These are phyloP conservation scores for Colletotrichum horii DNA, from an alignment of 2,329 filamentous ascomycete genomes.

Conservation along the genomic window DNA sequence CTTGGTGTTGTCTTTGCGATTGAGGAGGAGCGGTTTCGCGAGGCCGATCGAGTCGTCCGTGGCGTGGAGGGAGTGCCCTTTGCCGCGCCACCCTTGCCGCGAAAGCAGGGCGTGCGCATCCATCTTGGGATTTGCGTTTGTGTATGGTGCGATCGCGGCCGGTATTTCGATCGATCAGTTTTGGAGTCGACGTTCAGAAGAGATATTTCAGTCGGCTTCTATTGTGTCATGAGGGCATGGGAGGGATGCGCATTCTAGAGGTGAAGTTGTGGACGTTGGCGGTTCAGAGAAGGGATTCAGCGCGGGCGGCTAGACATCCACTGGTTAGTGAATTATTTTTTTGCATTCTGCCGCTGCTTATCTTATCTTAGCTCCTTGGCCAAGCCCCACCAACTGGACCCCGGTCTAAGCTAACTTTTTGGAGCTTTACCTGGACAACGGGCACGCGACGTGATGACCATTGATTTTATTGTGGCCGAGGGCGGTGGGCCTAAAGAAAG, in stretches of 20 bases:
- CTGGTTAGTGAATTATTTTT: constrained; percentile 1
- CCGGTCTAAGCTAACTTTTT: not conserved
- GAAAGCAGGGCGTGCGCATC: constrained; percentile 83
- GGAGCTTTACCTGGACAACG: not conserved
- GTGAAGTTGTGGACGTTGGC: not conserved
- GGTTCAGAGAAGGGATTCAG: not conserved
- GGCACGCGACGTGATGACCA: not conserved
- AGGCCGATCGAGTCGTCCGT: constrained; percentile 76
- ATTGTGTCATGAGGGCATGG: not conserved
- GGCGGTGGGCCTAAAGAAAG: not conserved
- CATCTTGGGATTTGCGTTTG: constrained; percentile 56
- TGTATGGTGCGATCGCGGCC: not conserved
- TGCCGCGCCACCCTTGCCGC: constrained; percentile 88
- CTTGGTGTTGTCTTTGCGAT: constrained; percentile 79
- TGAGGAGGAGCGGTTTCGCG: constrained; percentile 80
- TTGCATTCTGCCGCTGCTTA: constrained; percentile 12
- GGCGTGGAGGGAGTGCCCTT: constrained; percentile 85
- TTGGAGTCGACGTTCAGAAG: not conserved
- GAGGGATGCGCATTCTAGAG: not conserved
- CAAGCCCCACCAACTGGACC: not conserved
- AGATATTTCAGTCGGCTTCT: not conserved
- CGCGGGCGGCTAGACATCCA: not conserved
- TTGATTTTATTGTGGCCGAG: not conserved
- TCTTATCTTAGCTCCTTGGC: constrained; percentile 17
- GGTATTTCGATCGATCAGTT: not conserved